Conservation (phyloP, 2,329 filamentous ascomycete genomes). For the Lasiodiplodia citricola region DNA sequence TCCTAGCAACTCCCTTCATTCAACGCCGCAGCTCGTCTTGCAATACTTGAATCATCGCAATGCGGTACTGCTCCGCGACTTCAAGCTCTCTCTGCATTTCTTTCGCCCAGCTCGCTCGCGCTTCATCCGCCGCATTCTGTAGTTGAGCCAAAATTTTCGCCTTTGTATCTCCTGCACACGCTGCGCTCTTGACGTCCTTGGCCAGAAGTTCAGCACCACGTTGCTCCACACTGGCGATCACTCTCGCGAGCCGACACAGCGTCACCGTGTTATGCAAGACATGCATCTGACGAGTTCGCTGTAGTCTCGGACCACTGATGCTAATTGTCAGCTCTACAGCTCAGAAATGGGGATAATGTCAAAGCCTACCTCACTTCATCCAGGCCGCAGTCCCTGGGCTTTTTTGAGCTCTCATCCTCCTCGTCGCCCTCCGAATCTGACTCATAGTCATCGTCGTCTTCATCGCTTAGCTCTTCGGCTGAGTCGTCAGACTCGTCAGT, state of each 20-base stretch:
- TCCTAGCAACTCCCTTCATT: background rate
- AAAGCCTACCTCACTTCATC: background rate
- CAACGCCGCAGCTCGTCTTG: slow-evolving; percentile 9
- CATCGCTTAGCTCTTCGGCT: background rate
- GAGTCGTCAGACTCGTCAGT: slow-evolving; percentile 7
- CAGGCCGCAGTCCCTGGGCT: background rate
- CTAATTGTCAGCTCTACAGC: background rate
- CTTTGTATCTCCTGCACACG: background rate
- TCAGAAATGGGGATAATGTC: background rate
- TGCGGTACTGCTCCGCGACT: slow-evolving; percentile 9
- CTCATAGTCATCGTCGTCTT: slow-evolving; percentile 3
- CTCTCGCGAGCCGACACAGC: background rate
- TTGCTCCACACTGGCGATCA: slow-evolving; percentile 11
- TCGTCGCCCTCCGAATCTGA: background rate
- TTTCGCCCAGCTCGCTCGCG: background rate
- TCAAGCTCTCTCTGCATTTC: slow-evolving; percentile 17
- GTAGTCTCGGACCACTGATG: background rate
- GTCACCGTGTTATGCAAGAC: slow-evolving; percentile 7
- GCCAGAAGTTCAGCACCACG: background rate
- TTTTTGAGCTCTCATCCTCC: background rate
- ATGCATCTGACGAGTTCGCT: slow-evolving; percentile 8
- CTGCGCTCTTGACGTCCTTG: background rate
- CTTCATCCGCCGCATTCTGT: background rate
- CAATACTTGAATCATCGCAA: slow-evolving; percentile 8
- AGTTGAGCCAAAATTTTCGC: background rate